Evolutionary conservation across 2,329 filamentous ascomycete genomes (phyloP).

Genomic region (Arthrobotrys conoides): DNA sequence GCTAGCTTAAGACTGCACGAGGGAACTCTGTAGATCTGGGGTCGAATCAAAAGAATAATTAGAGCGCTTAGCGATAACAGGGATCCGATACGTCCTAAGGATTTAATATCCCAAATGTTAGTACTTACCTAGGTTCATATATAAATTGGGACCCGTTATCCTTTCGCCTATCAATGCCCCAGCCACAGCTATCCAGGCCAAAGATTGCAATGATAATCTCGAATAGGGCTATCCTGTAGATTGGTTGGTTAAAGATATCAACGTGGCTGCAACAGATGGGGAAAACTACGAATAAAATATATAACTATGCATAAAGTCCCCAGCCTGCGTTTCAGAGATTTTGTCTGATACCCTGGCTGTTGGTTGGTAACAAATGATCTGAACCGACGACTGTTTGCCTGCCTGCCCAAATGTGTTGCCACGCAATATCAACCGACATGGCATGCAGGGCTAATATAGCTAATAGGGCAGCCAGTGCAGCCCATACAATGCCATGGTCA

Average conservation of each 20-base stretch:
- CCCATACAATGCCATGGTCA: not conserved
- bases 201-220: not conserved
- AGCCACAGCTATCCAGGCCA: not conserved
- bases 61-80: conserved; percentile 9
- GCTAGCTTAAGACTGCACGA: no score
- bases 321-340: conserved; percentile 22
- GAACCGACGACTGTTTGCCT: conserved; percentile 9
- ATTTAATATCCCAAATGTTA: not conserved
- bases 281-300: conserved; percentile 6
- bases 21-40: no score
- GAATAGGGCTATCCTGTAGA: not conserved
- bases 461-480: not conserved
- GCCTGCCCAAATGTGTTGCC: conserved; percentile 15
- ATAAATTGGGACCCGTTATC: no score
- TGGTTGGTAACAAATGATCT: conserved; percentile 1
- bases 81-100: not conserved
- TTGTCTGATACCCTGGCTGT: conserved; percentile 11
- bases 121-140: no score
- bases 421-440: not conserved
- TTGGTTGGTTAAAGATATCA: conserved; percentile 10
- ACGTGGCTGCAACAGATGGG: conserved; percentile 21
- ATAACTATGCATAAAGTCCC: not conserved
- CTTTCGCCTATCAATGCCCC: not conserved
- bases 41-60: not conserved
- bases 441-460: not conserved